Conservation (phyloP, 768 basidiomycete species). For the Cubamyces sp. region DNA sequence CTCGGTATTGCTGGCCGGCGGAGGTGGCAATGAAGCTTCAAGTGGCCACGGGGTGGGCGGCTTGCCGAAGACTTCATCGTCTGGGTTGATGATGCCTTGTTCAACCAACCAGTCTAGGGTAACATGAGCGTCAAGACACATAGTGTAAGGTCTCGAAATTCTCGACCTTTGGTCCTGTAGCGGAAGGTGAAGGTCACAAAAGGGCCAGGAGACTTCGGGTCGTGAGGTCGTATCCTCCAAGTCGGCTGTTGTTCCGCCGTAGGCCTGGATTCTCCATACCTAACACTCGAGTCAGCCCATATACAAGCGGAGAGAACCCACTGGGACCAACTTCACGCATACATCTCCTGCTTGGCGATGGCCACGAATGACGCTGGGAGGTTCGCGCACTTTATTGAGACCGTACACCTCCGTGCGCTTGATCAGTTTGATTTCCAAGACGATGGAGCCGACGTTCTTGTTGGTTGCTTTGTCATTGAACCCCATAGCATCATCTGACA, state of each 20-base stretch:
- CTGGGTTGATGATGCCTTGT: constrained; percentile 29
- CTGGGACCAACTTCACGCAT: constrained; percentile 45
- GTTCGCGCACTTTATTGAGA: constrained; percentile 47
- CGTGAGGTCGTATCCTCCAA: constrained; percentile 57
- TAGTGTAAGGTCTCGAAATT: background rate
- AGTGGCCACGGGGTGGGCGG: constrained; percentile 1
- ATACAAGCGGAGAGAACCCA: too few relatives aligned
- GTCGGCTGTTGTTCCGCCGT: constrained; percentile 52
- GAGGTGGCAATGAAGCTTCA: background rate
- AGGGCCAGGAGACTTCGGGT: constrained; percentile 43
- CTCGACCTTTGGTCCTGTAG: constrained; percentile 58
- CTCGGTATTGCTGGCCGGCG: background rate
- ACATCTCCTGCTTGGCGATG: constrained; percentile 48
- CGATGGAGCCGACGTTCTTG: constrained; percentile 57
- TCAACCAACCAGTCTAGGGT: constrained; percentile 28
- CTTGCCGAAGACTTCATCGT: background rate
- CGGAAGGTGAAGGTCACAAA: constrained; percentile 70
- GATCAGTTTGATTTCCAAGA: constrained; percentile 49
- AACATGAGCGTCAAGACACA: constrained; percentile 7
- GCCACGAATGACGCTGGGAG: constrained; percentile 39
- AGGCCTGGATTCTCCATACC: constrained; percentile 50
- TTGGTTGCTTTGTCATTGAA: constrained; percentile 18
- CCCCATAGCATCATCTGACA: constrained; percentile 7
- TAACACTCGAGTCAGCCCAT: constrained; percentile 28
- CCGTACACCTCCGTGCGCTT: constrained; percentile 37